Percentiles rank a stretch among this genome's conserved stretches.
Evolutionary conservation across 306 rosid species (phyloP).

Genomic region (Dicorynia guianensis): DNA sequence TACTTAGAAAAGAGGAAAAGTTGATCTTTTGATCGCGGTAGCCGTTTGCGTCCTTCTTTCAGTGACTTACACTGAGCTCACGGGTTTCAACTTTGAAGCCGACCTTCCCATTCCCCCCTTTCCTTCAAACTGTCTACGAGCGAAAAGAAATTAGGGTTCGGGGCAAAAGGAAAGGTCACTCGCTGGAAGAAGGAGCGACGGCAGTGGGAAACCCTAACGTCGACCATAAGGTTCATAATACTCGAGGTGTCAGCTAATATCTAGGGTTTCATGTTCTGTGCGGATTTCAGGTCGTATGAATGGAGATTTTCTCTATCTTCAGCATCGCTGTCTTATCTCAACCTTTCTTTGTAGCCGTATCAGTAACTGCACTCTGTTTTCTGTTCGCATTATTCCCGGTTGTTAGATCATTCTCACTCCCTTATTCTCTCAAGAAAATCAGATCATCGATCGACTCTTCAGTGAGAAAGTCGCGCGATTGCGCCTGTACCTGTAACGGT

Average conservation of each 20-base stretch:
- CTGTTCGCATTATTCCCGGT: constrained; percentile 60
- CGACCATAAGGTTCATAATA: background rate
- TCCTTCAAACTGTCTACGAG: constrained; percentile 29
- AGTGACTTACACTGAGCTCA: constrained; percentile 29
- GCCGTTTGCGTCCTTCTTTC: constrained; percentile 14
- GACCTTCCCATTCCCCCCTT: background rate
- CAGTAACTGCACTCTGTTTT: constrained; percentile 68
- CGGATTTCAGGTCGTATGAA: constrained; percentile 88
- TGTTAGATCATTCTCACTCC: constrained; percentile 56
- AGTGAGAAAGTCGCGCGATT: constrained; percentile 49
- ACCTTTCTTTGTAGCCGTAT: constrained; percentile 59
- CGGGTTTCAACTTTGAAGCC: constrained; percentile 13
- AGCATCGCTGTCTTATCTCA: constrained; percentile 52
- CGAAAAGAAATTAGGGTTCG: constrained; percentile 35
- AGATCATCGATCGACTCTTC: constrained; percentile 27
- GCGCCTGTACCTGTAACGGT: constrained; percentile 53
- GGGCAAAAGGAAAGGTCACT: background rate
- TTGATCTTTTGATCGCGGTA: background rate
- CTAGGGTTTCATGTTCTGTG: constrained; percentile 76
- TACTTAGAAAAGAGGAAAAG: too few species aligned
- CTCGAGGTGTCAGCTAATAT: background rate
- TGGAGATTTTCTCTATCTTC: constrained; percentile 70
- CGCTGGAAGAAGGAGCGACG: background rate
- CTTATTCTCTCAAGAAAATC: constrained; percentile 34
- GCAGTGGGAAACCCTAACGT: background rate